Conservation (phyloP, 257 asterid species). For the Echium plantagineum region DNA sequence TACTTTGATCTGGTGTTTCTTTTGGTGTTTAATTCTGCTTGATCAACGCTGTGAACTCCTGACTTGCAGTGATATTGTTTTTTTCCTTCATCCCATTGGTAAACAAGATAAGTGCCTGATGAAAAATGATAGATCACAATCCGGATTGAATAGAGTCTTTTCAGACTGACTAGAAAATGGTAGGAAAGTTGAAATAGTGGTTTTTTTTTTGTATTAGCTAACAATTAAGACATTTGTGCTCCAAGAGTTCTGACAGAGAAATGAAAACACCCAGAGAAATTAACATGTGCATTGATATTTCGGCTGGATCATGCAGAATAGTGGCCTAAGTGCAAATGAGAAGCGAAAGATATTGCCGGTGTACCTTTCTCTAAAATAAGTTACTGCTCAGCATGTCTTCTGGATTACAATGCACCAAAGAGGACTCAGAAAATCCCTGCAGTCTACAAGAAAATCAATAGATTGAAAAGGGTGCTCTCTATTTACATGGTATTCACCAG, state of each 20-base stretch:
- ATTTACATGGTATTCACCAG: background rate
- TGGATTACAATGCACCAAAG: background rate
- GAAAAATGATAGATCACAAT: background rate
- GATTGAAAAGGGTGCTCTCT: background rate
- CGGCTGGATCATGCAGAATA: background rate
- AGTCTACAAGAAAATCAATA: background rate
- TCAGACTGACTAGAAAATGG: background rate
- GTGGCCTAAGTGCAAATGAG: background rate
- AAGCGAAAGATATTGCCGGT: background rate
- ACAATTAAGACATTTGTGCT: background rate
- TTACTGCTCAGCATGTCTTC: background rate
- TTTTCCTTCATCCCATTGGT: slow-evolving; percentile 6
- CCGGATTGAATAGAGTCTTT: background rate
- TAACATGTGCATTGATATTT: background rate
- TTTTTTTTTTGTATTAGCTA: background rate
- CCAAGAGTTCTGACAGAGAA: background rate
- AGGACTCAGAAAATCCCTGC: background rate
- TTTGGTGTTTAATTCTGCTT: background rate
- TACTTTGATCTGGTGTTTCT: background rate
- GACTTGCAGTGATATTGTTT: background rate
- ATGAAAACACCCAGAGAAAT: background rate
- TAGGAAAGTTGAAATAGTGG: background rate
- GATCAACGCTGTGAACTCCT: background rate
- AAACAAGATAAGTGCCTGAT: background rate
- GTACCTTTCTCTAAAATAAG: background rate